Evolutionary conservation across 495 filamentous ascomycete species (phyloP).

Genomic region (Entonaema liquescens): DNA sequence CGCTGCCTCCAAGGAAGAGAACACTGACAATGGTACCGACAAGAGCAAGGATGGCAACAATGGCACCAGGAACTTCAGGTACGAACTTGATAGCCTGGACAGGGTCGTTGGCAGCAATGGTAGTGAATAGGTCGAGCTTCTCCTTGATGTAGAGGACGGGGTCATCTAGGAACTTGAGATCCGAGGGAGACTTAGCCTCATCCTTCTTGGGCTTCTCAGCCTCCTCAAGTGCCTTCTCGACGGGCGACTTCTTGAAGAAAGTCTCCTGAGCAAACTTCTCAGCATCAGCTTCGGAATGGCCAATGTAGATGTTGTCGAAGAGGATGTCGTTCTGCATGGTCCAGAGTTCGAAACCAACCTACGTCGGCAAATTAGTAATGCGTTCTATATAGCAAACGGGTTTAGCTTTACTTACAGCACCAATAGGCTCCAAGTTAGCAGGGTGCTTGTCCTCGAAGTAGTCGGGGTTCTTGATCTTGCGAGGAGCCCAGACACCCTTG

Average conservation of each 20-base stretch:
- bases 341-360: slow-evolving; percentile 99
- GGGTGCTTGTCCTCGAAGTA: slow-evolving; percentile 99
- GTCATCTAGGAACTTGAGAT: slow-evolving; percentile 92
- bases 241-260: slow-evolving; percentile 88
- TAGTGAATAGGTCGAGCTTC: slow-evolving; percentile 89
- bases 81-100: slow-evolving; percentile 89
- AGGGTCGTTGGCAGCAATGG: slow-evolving; percentile 86
- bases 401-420: slow-evolving; percentile 73
- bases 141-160: slow-evolving; percentile 88
- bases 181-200: slow-evolving; percentile 69
- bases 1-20: slow-evolving; percentile 52
- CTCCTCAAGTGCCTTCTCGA: slow-evolving; percentile 85
- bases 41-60: slow-evolving; percentile 73
- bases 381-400: neutral
- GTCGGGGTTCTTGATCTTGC: slow-evolving; percentile 95
- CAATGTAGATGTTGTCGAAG: slow-evolving; percentile 99
- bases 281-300: slow-evolving; percentile 95
- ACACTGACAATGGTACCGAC: slow-evolving; percentile 74
- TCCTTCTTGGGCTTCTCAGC: slow-evolving; percentile 81
- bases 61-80: slow-evolving; percentile 86
- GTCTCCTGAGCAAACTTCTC: slow-evolving; percentile 89
- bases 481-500: slow-evolving; percentile 94
- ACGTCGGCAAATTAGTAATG: slow-evolving; percentile 34
- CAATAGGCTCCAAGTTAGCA: slow-evolving; percentile 96
- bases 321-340: slow-evolving; percentile 99